A percentile compares a stretch with the other conserved stretches of the same genome.
phyloP scores from a whole-genome alignment of 2,329 filamentous ascomycete genomes.

The Fusarium caatingaense region DNA sequence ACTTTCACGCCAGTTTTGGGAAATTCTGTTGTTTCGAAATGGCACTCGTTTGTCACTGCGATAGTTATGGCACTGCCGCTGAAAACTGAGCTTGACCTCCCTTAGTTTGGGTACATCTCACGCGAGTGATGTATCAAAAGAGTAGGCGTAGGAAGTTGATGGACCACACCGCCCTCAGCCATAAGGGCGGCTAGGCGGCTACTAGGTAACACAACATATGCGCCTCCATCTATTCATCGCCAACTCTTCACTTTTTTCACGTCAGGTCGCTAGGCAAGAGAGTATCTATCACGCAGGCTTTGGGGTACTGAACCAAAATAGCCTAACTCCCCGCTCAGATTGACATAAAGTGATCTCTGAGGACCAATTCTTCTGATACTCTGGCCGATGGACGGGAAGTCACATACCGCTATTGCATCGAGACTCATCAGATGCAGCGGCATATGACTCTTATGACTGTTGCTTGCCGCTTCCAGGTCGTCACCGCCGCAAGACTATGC shows the following conservation, averaged over 20 bases:
- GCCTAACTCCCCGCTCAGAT: rapidly evolving
- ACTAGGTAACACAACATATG: background rate
- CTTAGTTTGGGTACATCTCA: background rate
- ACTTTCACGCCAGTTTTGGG: background rate
- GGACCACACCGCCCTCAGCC: background rate
- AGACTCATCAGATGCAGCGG: rapidly evolving
- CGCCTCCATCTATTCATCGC: background rate
- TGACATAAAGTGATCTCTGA: background rate
- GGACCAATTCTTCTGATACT: background rate
- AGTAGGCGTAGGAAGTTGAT: background rate
- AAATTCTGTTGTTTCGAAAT: rapidly evolving
- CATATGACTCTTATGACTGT: background rate
- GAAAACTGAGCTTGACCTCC: too few relatives aligned
- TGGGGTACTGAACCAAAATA: rapidly evolving
- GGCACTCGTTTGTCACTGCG: background rate
- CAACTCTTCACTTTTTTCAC: background rate
- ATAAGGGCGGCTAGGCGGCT: background rate
- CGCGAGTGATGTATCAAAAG: background rate
- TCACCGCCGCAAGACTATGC: too few relatives aligned
- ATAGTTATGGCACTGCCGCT: too few relatives aligned
- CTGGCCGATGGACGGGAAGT: background rate
- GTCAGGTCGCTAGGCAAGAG: too few relatives aligned
- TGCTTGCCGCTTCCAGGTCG: background rate
- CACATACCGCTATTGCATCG: rapidly evolving
- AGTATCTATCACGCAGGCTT: too few relatives aligned